These are phyloP conservation scores for Lagenidium giganteum DNA, from an alignment of 352 stramenopile genomes.

Conservation along the genomic window DNA sequence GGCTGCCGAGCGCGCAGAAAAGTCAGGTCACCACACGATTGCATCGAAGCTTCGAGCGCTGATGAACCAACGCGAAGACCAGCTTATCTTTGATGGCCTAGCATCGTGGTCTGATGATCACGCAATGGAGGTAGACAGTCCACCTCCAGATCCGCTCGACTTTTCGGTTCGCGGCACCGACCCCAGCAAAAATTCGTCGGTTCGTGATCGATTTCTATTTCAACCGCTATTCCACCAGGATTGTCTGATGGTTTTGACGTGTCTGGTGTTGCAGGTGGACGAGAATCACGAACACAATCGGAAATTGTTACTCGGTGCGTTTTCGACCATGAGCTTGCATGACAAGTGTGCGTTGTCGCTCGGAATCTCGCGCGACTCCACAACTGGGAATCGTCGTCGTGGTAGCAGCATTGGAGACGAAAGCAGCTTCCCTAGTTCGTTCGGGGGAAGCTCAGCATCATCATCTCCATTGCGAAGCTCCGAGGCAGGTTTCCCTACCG, in stretches of 20 bases:
- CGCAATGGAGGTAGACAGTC: background rate
- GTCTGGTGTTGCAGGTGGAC: conserved; percentile 28
- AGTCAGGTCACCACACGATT: conserved; percentile 52
- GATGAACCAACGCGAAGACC: conserved; percentile 22
- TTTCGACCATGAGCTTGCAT: conserved; percentile 86
- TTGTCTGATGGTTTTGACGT: conserved; percentile 19
- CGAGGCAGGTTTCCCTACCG: conserved; percentile 7
- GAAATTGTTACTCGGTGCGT: conserved; percentile 75
- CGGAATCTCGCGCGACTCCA: conserved; percentile 65
- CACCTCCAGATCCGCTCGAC: no score
- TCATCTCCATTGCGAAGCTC: background rate
- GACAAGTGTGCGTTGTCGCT: conserved; percentile 84
- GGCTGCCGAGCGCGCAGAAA: conserved; percentile 69
- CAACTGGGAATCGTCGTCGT: conserved; percentile 23
- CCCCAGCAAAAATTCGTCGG: background rate
- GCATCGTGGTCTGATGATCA: background rate
- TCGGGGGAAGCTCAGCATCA: background rate
- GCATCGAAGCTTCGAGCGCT: conserved; percentile 34
- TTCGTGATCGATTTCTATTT: background rate
- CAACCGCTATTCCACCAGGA: conserved; percentile 35
- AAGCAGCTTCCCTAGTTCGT: background rate
- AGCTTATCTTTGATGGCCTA: background rate
- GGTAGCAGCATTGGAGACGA: conserved; percentile 63
- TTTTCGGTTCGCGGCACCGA: no score
- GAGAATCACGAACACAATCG: conserved; percentile 81